Base-by-base conservation (phyloP, 192 early-diverging fungal genomes). In the Podila horticola region DNA sequence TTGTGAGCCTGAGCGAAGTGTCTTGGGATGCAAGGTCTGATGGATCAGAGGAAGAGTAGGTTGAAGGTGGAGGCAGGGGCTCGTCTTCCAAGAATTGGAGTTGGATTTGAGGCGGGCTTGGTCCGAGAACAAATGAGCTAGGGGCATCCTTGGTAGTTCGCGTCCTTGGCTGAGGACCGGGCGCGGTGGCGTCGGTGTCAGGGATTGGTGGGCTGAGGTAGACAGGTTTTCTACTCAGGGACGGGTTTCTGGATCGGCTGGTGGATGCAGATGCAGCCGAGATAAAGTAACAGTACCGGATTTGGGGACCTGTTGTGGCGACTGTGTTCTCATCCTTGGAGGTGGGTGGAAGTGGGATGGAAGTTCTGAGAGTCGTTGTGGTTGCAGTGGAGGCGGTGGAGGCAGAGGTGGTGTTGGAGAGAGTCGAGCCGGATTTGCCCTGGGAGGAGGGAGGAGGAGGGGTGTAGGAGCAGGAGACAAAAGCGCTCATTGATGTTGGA, bases 251-350 rank as follows among this genome's bases (percentile, higher is more conserved):
- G 0, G 67, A 64, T 34, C 24, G 41, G 10, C 69, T 31, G 26
- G 59, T 66, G 12, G 71, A 51, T 15, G 59, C 38, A 13, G 70
- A 72, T 63, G 71, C 58, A n/a, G 69, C 69, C 9, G 70, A 72
- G 38, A 72, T 72, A 31, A 81, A 81, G 33, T 81, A 81, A 50
- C 77, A 81, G 61, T 81, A 81, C n/a, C 77, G 77, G 62, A 81
- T 81, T 48, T 81, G 77, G 2, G 70, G 71, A n/a, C 38, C 1
- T 22, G 38, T 45, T 29, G 28, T n/a, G 31, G 61, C 9, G 52
- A 30, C 26, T 41, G 34, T 60, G 58, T 26, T 10, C 41, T 3
- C 41, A 45, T 45, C 1, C 41, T 45, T 45, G 41, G 41, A 17
- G 41, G 13, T 3, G 41, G 41, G 38, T 60, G 28, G 49, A 63